Evolutionary conservation across 441 rosid genomes (phyloP).

Genomic region (Geranium incanum): DNA sequence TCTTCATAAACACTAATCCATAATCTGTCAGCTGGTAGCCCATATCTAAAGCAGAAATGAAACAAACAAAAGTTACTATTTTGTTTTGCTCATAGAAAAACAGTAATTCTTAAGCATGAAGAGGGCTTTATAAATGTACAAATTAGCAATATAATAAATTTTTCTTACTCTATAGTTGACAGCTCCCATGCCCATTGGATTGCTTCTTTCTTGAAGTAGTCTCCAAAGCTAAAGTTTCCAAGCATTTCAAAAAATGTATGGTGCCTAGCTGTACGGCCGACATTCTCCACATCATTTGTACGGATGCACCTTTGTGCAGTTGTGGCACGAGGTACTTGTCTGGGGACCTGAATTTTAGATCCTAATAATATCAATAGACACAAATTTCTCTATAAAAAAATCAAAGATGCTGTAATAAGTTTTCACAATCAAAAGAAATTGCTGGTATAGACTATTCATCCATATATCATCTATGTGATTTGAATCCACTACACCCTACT

Average conservation of each 20-base stretch:
- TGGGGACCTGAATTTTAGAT: conserved; percentile 45
- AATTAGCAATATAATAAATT: conserved; percentile 15
- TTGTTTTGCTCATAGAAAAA: conserved; percentile 12
- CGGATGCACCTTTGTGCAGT: conserved; percentile 89
- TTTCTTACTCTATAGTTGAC: conserved; percentile 63
- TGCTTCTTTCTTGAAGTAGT: conserved; percentile 89
- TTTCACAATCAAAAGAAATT: background rate
- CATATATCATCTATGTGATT: background rate
- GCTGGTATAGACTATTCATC: background rate
- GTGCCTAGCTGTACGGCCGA: conserved; percentile 76
- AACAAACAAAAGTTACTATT: conserved; percentile 9
- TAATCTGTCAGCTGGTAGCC: conserved; percentile 55
- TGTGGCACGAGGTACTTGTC: conserved; percentile 70
- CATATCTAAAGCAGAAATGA: conserved; percentile 39
- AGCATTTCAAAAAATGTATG: conserved; percentile 97
- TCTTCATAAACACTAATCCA: conserved; percentile 82
- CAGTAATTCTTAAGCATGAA: conserved; percentile 10
- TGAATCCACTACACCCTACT: too few species aligned
- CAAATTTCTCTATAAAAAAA: background rate
- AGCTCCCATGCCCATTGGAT: conserved; percentile 96
- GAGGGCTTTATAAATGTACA: background rate
- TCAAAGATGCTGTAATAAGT: background rate
- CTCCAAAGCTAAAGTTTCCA: conserved; percentile 93
- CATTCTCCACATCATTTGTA: conserved; percentile 90
- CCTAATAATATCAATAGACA: conserved; percentile 2